Conservation (phyloP, 805 yeast genomes). For the Candida silvicultrix region DNA sequence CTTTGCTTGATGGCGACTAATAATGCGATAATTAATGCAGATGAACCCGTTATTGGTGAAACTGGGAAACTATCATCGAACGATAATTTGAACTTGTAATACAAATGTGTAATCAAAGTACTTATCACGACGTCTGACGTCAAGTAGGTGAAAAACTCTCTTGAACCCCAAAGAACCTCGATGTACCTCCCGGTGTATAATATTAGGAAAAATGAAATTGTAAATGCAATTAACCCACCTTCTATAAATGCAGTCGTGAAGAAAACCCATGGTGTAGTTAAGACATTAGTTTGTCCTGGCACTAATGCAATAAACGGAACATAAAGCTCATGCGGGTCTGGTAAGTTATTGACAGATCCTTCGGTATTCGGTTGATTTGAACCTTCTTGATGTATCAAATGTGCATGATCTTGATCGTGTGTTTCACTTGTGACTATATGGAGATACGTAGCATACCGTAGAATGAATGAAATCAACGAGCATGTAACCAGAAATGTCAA, state of each 20-base stretch:
- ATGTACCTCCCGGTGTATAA: constrained; percentile 48
- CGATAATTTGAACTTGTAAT: constrained; percentile 16
- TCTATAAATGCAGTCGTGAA: constrained; percentile 42
- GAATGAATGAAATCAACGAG: constrained; percentile 22
- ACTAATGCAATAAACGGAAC: constrained; percentile 47
- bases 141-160: constrained; percentile 38
- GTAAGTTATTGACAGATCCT: constrained; percentile 12
- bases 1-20: constrained; percentile 50
- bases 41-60: constrained; percentile 12
- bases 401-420: constrained; percentile 17
- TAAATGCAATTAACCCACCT: constrained; percentile 32
- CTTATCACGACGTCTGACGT: constrained; percentile 28
- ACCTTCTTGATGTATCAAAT: constrained; percentile 6
- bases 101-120: constrained; percentile 28
- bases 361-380: constrained; percentile 2
- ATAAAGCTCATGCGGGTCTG: constrained; percentile 39
- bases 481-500: constrained; percentile 17
- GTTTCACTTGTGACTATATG: constrained; percentile 20
- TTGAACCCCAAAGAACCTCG: constrained; percentile 49
- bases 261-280: constrained; percentile 44
- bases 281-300: constrained; percentile 34
- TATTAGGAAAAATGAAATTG: constrained; percentile 31
- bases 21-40: constrained; percentile 33
- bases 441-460: constrained; percentile 23
- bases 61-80: constrained; percentile 2